These are phyloP conservation scores for Berberis thunbergii DNA, from an alignment of 164 flowering plant species.

Conservation along the genomic window DNA sequence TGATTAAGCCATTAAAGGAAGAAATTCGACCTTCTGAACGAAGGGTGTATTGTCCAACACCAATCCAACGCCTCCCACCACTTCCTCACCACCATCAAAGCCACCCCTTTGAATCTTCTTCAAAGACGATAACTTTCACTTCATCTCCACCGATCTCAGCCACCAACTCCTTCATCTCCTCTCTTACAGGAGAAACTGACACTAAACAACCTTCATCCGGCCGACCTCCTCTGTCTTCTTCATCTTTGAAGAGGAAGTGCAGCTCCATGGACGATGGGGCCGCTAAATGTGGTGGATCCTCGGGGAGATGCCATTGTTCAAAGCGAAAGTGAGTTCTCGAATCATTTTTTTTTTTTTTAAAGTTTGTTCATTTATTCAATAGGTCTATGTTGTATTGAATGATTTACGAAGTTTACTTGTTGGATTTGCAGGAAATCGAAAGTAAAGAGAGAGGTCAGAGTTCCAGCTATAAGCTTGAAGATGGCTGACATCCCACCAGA, in stretches of 20 bases:
- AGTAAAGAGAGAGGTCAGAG: constrained; percentile 63
- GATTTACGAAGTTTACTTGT: not conserved
- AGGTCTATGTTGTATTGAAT: not conserved
- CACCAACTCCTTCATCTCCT: constrained; percentile 39
- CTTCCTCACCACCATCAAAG: not conserved
- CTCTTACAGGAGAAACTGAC: constrained; percentile 49
- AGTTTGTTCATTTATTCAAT: not conserved
- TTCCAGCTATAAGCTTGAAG: constrained; percentile 81
- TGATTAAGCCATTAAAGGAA: not conserved
- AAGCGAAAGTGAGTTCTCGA: constrained; percentile 45
- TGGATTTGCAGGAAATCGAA: constrained; percentile 42
- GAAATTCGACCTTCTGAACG: not conserved
- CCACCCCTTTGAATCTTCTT: constrained; percentile 1
- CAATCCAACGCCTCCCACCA: constrained; percentile 60
- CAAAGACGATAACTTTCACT: constrained; percentile 19
- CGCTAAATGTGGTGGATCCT: constrained; percentile 28
- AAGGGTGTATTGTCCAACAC: constrained; percentile 23
- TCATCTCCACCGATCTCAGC: constrained; percentile 29
- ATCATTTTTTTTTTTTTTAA: not conserved
- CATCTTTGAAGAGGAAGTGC: constrained; percentile 60
- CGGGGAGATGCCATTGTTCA: constrained; percentile 60
- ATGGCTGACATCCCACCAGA: constrained; percentile 89
- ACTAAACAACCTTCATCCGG: constrained; percentile 23
- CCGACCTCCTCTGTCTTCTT: constrained; percentile 38
- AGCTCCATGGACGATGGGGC: constrained; percentile 40